phyloP scores from a whole-genome alignment of 352 stramenopile species.

The Thalassiosira mediterranea region DNA sequence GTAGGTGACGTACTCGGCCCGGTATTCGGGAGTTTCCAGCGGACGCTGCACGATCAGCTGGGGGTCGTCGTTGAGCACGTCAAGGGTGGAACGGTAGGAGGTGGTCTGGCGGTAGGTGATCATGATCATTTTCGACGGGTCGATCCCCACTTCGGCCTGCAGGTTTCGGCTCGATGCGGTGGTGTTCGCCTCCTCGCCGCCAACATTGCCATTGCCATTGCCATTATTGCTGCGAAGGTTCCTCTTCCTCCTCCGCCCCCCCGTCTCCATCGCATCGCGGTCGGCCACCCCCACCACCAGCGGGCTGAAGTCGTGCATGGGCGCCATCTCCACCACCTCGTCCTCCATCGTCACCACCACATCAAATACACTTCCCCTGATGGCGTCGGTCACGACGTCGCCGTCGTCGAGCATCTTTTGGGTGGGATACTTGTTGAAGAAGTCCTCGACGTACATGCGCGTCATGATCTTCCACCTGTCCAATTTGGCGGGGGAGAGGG shows the following conservation, averaged over 20 bases:
- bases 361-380: conserved; percentile 44
- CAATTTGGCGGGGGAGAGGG: conserved; percentile 19
- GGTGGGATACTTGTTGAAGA: conserved; percentile 57
- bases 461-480: conserved; percentile 41
- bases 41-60: conserved; percentile 44
- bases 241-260: background rate
- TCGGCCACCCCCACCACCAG: conserved; percentile 24
- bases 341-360: conserved; percentile 36
- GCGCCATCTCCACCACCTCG: conserved; percentile 17
- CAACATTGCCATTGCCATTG: background rate
- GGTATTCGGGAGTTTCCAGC: conserved; percentile 57
- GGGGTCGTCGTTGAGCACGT: conserved; percentile 49
- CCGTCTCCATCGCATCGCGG: background rate
- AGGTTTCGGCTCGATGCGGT: background rate
- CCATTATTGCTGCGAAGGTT: conserved; percentile 14
- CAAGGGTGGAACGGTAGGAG: conserved; percentile 45
- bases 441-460: conserved; percentile 47
- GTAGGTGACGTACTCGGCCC: conserved; percentile 59
- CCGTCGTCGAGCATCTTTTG: conserved; percentile 9
- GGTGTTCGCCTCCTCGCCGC: background rate
- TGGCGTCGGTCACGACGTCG: conserved; percentile 21
- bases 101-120: conserved; percentile 49
- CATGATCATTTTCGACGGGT: conserved; percentile 40
- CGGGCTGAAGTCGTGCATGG: conserved; percentile 47
- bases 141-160: conserved; percentile 13